Evolutionary conservation across 192 early-diverging fungal genomes (phyloP).

Genomic region (Coemansia sp.): DNA sequence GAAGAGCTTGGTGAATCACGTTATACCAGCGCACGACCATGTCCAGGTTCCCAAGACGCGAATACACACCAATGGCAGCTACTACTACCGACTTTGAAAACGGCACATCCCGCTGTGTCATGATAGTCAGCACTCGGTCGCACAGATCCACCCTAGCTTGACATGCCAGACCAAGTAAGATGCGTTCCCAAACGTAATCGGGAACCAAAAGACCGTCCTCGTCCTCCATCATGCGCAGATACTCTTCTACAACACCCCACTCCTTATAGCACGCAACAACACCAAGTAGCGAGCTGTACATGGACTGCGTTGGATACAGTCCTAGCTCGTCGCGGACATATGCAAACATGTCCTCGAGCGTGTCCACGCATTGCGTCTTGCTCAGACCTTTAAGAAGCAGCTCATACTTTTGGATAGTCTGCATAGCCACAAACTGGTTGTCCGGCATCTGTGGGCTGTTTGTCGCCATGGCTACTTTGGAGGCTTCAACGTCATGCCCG

Average conservation of each 20-base stretch:
- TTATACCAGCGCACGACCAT: constrained; percentile 45
- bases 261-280: constrained; percentile 19
- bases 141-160: constrained; percentile 34
- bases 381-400: constrained; percentile 40
- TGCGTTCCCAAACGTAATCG: constrained; percentile 28
- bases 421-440: constrained; percentile 20
- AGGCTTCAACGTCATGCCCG: constrained; percentile 23
- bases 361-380: constrained; percentile 17
- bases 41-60: constrained; percentile 25
- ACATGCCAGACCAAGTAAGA: constrained; percentile 34
- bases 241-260: constrained; percentile 23
- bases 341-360: constrained; percentile 23
- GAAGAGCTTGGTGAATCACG: constrained; percentile 24
- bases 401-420: constrained; percentile 42
- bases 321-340: constrained; percentile 38
- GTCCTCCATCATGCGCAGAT: constrained; percentile 28
- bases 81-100: constrained; percentile 18
- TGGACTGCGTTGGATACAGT: constrained; percentile 28
- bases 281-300: constrained; percentile 44
- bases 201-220: constrained; percentile 29
- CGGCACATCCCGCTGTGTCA: constrained; percentile 19
- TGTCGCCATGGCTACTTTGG: constrained; percentile 36
- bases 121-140: constrained; percentile 21
- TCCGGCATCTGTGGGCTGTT: constrained; percentile 1
- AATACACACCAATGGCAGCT: constrained; percentile 38